Evolutionary conservation across 441 rosid species (phyloP), one percentile per base, ranked within the genome.

Genomic region (Gossypium aridum): DNA sequence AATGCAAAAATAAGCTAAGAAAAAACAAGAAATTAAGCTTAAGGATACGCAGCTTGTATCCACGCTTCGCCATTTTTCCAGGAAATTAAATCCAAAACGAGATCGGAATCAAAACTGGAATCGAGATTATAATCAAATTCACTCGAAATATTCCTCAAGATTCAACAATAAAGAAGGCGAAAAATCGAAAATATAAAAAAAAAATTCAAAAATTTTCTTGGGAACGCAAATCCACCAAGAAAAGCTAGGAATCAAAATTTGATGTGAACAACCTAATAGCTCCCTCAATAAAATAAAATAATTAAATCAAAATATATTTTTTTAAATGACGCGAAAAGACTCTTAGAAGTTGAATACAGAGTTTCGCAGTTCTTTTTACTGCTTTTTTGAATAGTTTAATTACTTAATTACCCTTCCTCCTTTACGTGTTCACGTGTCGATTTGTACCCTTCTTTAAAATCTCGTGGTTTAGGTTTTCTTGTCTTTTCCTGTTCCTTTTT

Each of bases 11-110:
- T 22, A 43, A 25, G 39, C n/a, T 16, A 22, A 20, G 23, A 59
- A 3, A 59, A 59, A 23, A 59, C 17, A 37, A n/a, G 1, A 47
- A 67, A 3, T 14, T 43, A 47, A 23, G 17, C 25, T 34, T 0
- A 71, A 90, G 93, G 99, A 95, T 95, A 95, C 99, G 99, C 61
- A 95, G 91, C 90, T 95, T 92, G 81, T 90, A 91, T 85, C 97
- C 98, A 79, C 94, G 98, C 85, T 90, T 91, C 72, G 94, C 89
- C 98, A 91, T 91, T 75, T 72, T 72, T 69, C 73, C 60, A 49
- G 26, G 79, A 55, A 71, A 37, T 9, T 7, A 72, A 19, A 47
- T 61, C 69, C 53, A n/a, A 71, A 75, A 73, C 69, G 1, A 76
- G 78, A 70, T 77, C 76, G 76, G 78, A 26, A 60, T 60, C 34